phyloP scores from a whole-genome alignment of 148 eudicot genomes.

The Rhododendron vialii region DNA sequence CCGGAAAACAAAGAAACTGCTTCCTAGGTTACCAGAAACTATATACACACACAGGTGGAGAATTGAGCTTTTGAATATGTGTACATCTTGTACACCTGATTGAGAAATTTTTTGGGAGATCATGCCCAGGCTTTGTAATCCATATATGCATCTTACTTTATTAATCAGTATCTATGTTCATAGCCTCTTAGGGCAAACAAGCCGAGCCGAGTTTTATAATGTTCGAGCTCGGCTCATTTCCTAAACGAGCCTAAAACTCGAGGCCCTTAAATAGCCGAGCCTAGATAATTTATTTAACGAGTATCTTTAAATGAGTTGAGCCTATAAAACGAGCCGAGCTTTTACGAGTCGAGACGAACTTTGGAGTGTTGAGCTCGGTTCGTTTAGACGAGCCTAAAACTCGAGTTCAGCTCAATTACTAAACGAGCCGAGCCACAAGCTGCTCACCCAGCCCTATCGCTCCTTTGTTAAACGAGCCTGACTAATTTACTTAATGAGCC shows the following conservation, averaged over 20 bases:
- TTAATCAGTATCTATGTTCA: neutral
- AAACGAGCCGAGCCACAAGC: neutral
- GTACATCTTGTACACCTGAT: too few species aligned
- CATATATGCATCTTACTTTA: neutral
- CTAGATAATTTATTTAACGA: neutral
- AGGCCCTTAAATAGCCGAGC: neutral
- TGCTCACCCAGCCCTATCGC: neutral
- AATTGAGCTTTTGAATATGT: neutral
- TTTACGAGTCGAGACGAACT: neutral
- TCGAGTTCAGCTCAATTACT: neutral
- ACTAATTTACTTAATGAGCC: too few species aligned
- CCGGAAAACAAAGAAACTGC: neutral
- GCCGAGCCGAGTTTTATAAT: neutral
- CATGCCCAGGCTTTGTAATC: neutral
- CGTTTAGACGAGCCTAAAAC: neutral
- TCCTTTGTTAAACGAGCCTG: neutral
- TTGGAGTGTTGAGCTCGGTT: too few species aligned
- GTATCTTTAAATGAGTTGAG: neutral
- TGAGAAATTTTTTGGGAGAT: neutral
- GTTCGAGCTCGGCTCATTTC: neutral
- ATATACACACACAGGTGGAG: neutral
- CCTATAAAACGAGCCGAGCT: neutral
- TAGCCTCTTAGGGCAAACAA: too few species aligned
- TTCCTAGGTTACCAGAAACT: neutral
- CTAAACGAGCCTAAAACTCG: too few species aligned